These are phyloP conservation scores for Cadophora luteo-olivacea DNA, from an alignment of 2,329 filamentous ascomycete genomes.

Conservation along the genomic window DNA sequence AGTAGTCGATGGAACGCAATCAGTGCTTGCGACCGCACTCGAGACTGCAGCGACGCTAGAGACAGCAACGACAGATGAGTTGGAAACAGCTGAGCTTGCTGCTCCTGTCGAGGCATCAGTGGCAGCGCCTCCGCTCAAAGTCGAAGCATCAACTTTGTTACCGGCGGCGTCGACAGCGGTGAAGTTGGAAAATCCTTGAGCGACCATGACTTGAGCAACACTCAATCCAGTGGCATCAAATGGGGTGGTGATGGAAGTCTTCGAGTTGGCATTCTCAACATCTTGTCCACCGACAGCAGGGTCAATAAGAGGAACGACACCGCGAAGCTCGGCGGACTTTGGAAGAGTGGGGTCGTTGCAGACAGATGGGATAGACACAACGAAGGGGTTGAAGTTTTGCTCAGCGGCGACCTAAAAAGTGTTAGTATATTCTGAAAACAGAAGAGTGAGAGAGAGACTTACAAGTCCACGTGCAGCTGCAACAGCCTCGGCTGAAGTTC, in stretches of 20 bases:
- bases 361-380: constrained; percentile 63
- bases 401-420: constrained; percentile 59
- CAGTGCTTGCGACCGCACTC: constrained; percentile 2
- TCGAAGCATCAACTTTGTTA: constrained; percentile 46
- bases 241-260: constrained; percentile 56
- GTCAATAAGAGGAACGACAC: constrained; percentile 72
- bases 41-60: constrained; percentile 18
- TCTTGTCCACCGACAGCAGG: constrained; percentile 64
- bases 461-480: constrained; percentile 65
- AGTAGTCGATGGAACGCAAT: constrained; percentile 13
- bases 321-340: constrained; percentile 64
- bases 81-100: constrained; percentile 18
- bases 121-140: constrained; percentile 46
- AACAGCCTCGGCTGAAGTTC: constrained; percentile 64
- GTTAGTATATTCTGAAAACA: not conserved
- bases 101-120: constrained; percentile 21
- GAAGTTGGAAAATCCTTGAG: constrained; percentile 69
- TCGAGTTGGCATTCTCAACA: constrained; percentile 65
- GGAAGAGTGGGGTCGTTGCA: constrained; percentile 70
- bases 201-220: constrained; percentile 67
- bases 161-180: constrained; percentile 50
- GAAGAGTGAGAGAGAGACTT: not conserved
- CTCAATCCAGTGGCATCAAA: constrained; percentile 67
- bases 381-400: constrained; percentile 77
- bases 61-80: constrained; percentile 13